Evolutionary conservation across 2,329 filamentous ascomycete genomes (phyloP), one percentile per base, ranked within the genome.

Genomic region (Pestalotiopsis fici): DNA sequence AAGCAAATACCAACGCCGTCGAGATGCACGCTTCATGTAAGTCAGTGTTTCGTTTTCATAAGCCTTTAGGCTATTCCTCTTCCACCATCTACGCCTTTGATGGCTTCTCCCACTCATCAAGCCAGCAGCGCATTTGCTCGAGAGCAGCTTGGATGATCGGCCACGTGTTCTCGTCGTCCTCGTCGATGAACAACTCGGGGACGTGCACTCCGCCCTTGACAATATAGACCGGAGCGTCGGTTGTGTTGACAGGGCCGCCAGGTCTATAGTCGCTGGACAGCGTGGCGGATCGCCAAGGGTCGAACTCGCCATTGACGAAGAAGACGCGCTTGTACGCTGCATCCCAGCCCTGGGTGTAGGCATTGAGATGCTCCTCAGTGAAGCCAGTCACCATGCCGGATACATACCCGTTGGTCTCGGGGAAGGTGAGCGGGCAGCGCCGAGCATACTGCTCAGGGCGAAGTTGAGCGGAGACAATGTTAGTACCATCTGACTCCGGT

Each of bases 351-450:
- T 71, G 69, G 35, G 72, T 73, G 47, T 60, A 73, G 67, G 50
- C 5, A 67, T 74, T 73, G 11, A 73, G 66, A 64, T 71, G 67
- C 50, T 61, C 57, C 23, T 61, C 57, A 25, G 67, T 72, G 56
- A 66, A 73, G 57, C 71, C 72, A 9, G 28, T 21, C 18, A 37
- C 68, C 25, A 63, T 67, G 47, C 72, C 72, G 60, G 56, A 37
- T 35, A 25, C 28, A 65, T 66, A 70, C 9, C 71, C 72, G 59
- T 70, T 69, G 11, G 72, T 73, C 67, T 85, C 18, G 74, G 82
- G 68, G 80, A 81, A 71, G 79, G 81, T 55, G 76, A 81, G 63
- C 74, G 80, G 62, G 82, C 84, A 66, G 76, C 80, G 9, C 70
- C 73, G 63, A 71, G 79, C 31, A 82, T 81, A 62, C 63, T 73